Percentiles rank a stretch among this genome's conserved stretches.
These are phyloP conservation scores for Digitaria exilis DNA, from an alignment of 202 grass and related monocot species.

Conservation along the genomic window DNA sequence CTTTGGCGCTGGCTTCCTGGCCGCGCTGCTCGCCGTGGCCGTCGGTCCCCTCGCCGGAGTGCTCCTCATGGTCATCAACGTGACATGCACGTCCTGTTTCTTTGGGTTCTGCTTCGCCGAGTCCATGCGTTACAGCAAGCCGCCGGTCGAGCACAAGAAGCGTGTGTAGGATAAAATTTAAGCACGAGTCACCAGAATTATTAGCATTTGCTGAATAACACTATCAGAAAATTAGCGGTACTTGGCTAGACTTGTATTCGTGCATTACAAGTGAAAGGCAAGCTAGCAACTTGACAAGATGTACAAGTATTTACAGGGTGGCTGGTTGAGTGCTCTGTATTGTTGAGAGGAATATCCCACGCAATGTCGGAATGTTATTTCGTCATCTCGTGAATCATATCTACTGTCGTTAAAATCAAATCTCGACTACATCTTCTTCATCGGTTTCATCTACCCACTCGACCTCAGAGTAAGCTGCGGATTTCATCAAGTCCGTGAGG, in stretches of 20 bases:
- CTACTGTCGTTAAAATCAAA: conserved; percentile 37
- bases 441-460: conserved; percentile 69
- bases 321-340: background rate
- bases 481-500: conserved; percentile 82
- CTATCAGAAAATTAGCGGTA: background rate
- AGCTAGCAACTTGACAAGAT: background rate
- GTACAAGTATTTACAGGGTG: background rate
- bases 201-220: background rate
- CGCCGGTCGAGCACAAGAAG: background rate
- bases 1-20: conserved; percentile 15
- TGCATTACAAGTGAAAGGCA: background rate
- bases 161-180: background rate
- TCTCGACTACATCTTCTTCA: conserved; percentile 44
- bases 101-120: conserved; percentile 11
- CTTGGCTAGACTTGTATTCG: background rate
- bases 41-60: background rate
- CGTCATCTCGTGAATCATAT: background rate
- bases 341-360: background rate
- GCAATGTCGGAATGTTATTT: background rate
- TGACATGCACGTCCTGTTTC: background rate
- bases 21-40: conserved; percentile 2
- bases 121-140: background rate
- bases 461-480: conserved; percentile 47
- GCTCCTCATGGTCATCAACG: conserved; percentile 17
- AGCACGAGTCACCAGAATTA: background rate